phyloP scores from a whole-genome alignment of 2,329 filamentous ascomycete species.

The Massarina eburnea region DNA sequence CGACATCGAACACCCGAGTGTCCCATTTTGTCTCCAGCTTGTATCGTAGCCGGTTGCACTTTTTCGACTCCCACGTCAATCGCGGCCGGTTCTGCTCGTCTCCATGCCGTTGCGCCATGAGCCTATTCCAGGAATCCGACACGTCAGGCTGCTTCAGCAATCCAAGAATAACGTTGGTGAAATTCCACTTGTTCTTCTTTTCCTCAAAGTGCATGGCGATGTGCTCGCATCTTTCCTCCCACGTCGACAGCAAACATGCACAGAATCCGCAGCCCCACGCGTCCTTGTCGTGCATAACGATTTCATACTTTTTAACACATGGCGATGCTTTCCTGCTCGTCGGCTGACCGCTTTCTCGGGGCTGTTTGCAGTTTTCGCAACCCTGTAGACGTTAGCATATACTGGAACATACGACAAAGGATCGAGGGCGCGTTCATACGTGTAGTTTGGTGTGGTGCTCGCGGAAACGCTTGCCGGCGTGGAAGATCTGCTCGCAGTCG shows the following conservation, averaged over 20 bases:
- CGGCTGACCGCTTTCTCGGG: slow-evolving; percentile 53
- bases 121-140: slow-evolving; percentile 62
- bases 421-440: slow-evolving; percentile 41
- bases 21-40: slow-evolving; percentile 66
- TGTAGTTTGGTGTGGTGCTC: slow-evolving; percentile 69
- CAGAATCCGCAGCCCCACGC: slow-evolving; percentile 72
- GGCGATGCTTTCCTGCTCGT: slow-evolving; percentile 58
- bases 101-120: slow-evolving; percentile 57
- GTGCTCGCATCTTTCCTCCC: slow-evolving; percentile 68
- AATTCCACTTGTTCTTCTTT: slow-evolving; percentile 66
- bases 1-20: slow-evolving; percentile 54
- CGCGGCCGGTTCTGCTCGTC: slow-evolving; percentile 52
- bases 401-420: neutral
- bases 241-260: slow-evolving; percentile 62
- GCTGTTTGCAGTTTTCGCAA: slow-evolving; percentile 66
- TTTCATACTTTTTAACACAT: slow-evolving; percentile 43
- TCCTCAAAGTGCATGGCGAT: slow-evolving; percentile 69
- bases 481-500: slow-evolving; percentile 69
- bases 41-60: slow-evolving; percentile 64
- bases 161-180: slow-evolving; percentile 68
- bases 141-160: slow-evolving; percentile 67
- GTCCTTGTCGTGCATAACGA: slow-evolving; percentile 61
- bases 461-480: slow-evolving; percentile 68
- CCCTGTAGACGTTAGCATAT: slow-evolving; percentile 35
- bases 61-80: slow-evolving; percentile 65